Evolutionary conservation across 2,329 filamentous ascomycete species (phyloP).

Genomic region (Phialemoniopsis sp.): DNA sequence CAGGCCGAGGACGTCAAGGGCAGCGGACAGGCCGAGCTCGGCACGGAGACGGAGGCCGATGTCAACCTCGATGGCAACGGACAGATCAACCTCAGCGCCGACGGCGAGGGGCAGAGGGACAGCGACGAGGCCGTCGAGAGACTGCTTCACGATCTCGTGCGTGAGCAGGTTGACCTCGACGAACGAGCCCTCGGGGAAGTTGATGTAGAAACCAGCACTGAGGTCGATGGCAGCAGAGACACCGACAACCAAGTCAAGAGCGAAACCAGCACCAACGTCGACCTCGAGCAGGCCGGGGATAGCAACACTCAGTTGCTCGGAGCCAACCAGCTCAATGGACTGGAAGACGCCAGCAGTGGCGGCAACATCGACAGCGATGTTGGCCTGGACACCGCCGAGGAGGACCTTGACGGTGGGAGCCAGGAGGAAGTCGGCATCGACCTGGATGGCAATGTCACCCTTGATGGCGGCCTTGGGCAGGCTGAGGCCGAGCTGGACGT

Average conservation of each 20-base stretch:
- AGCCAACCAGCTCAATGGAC: slow-evolving; percentile 15
- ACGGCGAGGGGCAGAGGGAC: slow-evolving; percentile 15
- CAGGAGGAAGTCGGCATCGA: slow-evolving; percentile 10
- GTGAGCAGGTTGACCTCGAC: slow-evolving; percentile 18
- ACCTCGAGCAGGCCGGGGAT: slow-evolving; percentile 17
- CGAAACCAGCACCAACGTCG: slow-evolving; percentile 16
- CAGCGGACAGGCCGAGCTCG: slow-evolving; percentile 15
- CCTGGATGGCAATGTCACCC: slow-evolving; percentile 11
- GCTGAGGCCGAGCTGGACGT: slow-evolving; percentile 11
- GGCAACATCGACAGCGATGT: slow-evolving; percentile 17
- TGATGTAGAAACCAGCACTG: slow-evolving; percentile 17
- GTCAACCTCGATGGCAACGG: slow-evolving; percentile 14
- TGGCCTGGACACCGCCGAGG: slow-evolving; percentile 19
- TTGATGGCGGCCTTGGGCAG: slow-evolving; percentile 12
- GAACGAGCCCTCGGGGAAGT: slow-evolving; percentile 17
- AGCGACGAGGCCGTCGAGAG: slow-evolving; percentile 15
- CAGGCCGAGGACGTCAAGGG: slow-evolving; percentile 15
- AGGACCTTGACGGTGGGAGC: slow-evolving; percentile 11
- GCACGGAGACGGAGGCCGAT: slow-evolving; percentile 21
- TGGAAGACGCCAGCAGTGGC: slow-evolving; percentile 15
- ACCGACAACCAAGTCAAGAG: slow-evolving; percentile 19
- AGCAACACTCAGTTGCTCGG: slow-evolving; percentile 9
- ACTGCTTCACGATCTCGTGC: slow-evolving; percentile 15
- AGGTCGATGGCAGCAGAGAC: slow-evolving; percentile 18
- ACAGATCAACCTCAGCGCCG: slow-evolving; percentile 14